Conservation (phyloP, 495 filamentous ascomycete genomes). For the Xylaria grammica region DNA sequence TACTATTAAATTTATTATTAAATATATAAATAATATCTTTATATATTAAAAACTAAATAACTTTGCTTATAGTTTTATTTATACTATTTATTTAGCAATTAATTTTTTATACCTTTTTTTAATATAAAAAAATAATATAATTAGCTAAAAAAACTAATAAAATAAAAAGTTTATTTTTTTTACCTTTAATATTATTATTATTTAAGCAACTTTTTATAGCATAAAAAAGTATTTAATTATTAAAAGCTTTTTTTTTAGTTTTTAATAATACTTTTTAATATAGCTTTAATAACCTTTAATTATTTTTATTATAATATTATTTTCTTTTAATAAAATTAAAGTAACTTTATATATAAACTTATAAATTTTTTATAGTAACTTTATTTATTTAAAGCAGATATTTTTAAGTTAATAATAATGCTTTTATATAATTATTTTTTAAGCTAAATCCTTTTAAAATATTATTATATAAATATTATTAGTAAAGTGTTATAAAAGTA, state of each 20-base stretch:
- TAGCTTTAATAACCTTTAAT: neutral
- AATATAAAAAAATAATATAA: neutral
- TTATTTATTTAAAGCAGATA: neutral
- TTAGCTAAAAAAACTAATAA: slow-evolving; percentile 3
- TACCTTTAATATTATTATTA: slow-evolving; percentile 6
- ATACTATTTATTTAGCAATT: slow-evolving; percentile 13
- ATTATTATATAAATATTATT: slow-evolving; percentile 7
- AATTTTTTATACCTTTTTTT: slow-evolving; percentile 8
- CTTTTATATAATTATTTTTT: neutral
- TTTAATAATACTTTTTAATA: slow-evolving; percentile 1
- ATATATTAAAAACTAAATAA: slow-evolving; percentile 6
- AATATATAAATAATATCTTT: neutral
- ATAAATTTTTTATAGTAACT: neutral
- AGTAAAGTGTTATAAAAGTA: too few species aligned
- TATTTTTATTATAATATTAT: slow-evolving; percentile 5
- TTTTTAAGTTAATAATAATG: neutral
- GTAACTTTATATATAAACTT: slow-evolving; percentile 13
- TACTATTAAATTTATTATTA: neutral
- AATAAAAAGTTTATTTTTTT: slow-evolving; percentile 3
- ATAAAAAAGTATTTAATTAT: neutral
- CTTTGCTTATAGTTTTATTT: neutral
- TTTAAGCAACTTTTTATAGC: neutral
- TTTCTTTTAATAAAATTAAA: slow-evolving; percentile 1
- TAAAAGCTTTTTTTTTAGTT: neutral
- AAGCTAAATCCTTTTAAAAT: neutral